Base-by-base conservation (phyloP, 1,139 yeast genomes). In the Debaryomycetaceae sp. region DNA sequence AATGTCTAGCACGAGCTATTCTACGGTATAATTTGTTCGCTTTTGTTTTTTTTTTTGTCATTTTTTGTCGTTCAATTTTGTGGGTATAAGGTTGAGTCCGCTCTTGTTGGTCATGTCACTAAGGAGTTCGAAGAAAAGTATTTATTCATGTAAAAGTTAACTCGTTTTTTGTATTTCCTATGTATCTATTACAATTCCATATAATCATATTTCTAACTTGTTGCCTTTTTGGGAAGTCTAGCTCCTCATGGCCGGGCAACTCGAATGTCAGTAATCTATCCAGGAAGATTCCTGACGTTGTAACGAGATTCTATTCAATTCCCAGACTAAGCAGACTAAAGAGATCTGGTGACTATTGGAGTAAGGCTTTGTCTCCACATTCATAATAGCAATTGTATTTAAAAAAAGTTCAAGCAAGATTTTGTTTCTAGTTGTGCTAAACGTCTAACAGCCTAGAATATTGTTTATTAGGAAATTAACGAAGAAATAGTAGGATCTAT, bases 171-270 rank as follows among this genome's bases (percentile, higher is more conserved):
- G n/a, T 33, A 33, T 24, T 37, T 45, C 37, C 36, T 36, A 13
- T 40, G 27, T 40, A 22, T 27, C 24, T 37, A n/a, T 37, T 11
- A 13, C n/a, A 38, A 6, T 38, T 11, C 24, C 6, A 24, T 38
- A 8, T 13, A 8, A 14, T 34, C 24, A 13, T 40, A 24, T 35
- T 24, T 45, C 37, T 22, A 23, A 41, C 24, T 22, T 41, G 23
- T 27, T 46, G 27, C 47, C 45, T 34, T 11, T 36, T 45, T 41
- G 27, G 39, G 47, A 23, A 44, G n/a, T 46, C 49, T 14, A 45
- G 31, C 31, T 11, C 31, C 31, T 27, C 31, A 27, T 27, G 31
- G 31, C 11, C 31, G 31, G 31, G 31, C 31, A 27, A 27, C 31
- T 11, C 11, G 4, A 27, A 27, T 8, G 11, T 11, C 31, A 27